phyloP scores from a whole-genome alignment of 495 filamentous ascomycete species.

The Penicillium soppii region DNA sequence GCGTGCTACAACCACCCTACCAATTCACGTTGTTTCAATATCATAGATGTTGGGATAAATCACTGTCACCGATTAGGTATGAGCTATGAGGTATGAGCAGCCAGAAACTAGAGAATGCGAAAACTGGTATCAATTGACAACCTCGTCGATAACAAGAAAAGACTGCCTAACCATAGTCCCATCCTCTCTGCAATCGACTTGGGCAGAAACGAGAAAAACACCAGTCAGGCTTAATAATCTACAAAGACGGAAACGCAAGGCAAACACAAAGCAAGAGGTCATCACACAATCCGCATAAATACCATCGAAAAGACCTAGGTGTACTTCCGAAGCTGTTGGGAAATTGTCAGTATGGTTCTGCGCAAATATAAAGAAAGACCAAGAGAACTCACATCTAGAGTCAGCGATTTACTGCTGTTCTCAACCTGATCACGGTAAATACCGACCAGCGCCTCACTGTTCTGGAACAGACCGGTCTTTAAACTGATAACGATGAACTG shows the following conservation, averaged over 20 bases:
- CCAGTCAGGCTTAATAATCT: slow-evolving; percentile 23
- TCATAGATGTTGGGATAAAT: too few relatives aligned
- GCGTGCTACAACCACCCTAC: too few relatives aligned
- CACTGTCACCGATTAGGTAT: too few relatives aligned
- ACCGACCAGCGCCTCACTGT: slow-evolving; percentile 89
- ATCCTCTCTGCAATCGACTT: neutral
- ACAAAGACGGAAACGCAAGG: slow-evolving; percentile 23
- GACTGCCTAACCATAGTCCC: neutral
- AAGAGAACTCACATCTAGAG: slow-evolving; percentile 79
- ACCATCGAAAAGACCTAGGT: slow-evolving; percentile 23
- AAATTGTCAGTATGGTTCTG: neutral
- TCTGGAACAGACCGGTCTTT: slow-evolving; percentile 91
- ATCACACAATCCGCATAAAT: slow-evolving; percentile 18
- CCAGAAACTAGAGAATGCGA: neutral
- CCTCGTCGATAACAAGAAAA: slow-evolving; percentile 1
- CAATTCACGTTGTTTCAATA: too few relatives aligned
- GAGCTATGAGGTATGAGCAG: neutral
- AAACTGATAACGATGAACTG: slow-evolving; percentile 98
- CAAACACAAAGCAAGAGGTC: slow-evolving; percentile 7
- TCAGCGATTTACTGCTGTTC: slow-evolving; percentile 85
- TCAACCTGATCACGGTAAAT: slow-evolving; percentile 92
- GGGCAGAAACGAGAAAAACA: slow-evolving; percentile 6
- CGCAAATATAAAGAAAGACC: neutral
- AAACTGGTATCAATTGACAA: slow-evolving; percentile 24
- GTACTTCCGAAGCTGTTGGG: slow-evolving; percentile 45